Evolutionary conservation across 2,329 filamentous ascomycete species (phyloP).

Genomic region (Alternaria arbusti): DNA sequence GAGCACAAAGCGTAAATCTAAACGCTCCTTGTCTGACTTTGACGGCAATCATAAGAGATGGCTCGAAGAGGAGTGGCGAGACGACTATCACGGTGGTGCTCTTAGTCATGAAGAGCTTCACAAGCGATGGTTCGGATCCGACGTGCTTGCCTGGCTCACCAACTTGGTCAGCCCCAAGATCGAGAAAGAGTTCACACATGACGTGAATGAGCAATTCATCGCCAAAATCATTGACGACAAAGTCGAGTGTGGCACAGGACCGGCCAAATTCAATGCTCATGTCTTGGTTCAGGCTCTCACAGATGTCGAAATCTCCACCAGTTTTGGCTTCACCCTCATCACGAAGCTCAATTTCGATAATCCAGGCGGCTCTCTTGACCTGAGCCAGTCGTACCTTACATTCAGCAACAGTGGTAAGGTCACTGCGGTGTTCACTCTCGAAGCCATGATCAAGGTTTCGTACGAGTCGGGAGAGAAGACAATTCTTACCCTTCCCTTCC

Average conservation of each 20-base stretch:
- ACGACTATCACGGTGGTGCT: conserved; percentile 38
- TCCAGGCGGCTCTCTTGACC: conserved; percentile 1
- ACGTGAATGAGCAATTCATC: conserved; percentile 7
- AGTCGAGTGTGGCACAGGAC: not conserved
- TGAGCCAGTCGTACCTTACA: conserved; percentile 8
- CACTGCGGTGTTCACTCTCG: conserved; percentile 7
- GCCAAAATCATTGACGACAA: conserved; percentile 14
- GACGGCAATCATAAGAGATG: conserved; percentile 44
- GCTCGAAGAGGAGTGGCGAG: conserved; percentile 50
- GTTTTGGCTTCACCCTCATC: conserved; percentile 13
- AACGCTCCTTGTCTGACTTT: conserved; percentile 39
- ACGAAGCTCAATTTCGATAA: conserved; percentile 3
- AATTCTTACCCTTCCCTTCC: conserved; percentile 8
- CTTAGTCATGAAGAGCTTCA: conserved; percentile 40
- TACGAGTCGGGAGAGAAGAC: conserved; percentile 2
- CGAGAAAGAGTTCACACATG: conserved; percentile 11
- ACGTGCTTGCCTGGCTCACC: conserved; percentile 31
- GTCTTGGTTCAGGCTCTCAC: conserved; percentile 2
- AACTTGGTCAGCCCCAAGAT: conserved; percentile 7
- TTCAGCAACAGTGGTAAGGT: conserved; percentile 10
- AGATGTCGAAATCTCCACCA: conserved; percentile 5
- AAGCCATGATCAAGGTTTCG: conserved; percentile 3
- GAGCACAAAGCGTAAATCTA: conserved; percentile 27
- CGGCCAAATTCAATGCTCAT: conserved; percentile 4
- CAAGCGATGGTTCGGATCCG: conserved; percentile 47